A percentile compares a stretch with the other conserved stretches of the same genome.
phyloP scores from a whole-genome alignment of 495 filamentous ascomycete species.

The Lentithecium fluviatile region DNA sequence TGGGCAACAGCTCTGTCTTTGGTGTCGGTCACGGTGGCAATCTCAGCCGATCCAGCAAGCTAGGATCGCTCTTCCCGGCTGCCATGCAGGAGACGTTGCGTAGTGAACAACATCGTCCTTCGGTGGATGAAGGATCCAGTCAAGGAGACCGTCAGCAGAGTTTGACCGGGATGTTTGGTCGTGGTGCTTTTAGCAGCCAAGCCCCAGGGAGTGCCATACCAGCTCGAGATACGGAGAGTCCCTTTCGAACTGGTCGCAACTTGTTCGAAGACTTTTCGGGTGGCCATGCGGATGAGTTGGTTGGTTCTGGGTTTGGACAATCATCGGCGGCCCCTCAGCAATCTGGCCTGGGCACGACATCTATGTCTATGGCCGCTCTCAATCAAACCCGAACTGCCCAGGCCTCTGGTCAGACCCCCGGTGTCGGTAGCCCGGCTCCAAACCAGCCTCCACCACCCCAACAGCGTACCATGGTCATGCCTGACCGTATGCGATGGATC shows the following conservation, averaged over 20 bases:
- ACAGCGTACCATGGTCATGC: slow-evolving; percentile 96
- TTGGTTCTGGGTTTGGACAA: slow-evolving; percentile 19
- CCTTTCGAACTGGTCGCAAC: slow-evolving; percentile 57
- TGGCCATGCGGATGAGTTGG: slow-evolving; percentile 44
- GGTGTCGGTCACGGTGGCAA: slow-evolving; percentile 57
- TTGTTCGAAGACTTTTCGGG: slow-evolving; percentile 56
- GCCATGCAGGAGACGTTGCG: slow-evolving; percentile 89
- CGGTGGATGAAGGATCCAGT: slow-evolving; percentile 51
- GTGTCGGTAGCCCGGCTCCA: slow-evolving; percentile 41
- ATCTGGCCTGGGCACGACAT: slow-evolving; percentile 21
- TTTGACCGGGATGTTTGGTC: slow-evolving; percentile 45
- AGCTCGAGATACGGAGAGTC: slow-evolving; percentile 60
- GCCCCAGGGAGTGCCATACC: slow-evolving; percentile 52
- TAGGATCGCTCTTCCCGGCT: slow-evolving; percentile 81
- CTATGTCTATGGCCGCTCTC: slow-evolving; percentile 6
- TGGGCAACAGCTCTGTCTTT: slow-evolving; percentile 53
- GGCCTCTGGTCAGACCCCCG: slow-evolving; percentile 31
- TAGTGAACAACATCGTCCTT: slow-evolving; percentile 49
- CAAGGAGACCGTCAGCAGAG: slow-evolving; percentile 33
- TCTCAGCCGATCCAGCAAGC: slow-evolving; percentile 72
- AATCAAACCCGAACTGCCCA: slow-evolving; percentile 25
- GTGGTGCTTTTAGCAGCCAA: slow-evolving; percentile 52
- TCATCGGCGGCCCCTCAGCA: slow-evolving; percentile 22
- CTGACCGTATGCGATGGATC: slow-evolving; percentile 97
- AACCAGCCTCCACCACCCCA: slow-evolving; percentile 67